Evolutionary conservation across 2,329 filamentous ascomycete species (phyloP).

Genomic region (Juglanconis juglandina): DNA sequence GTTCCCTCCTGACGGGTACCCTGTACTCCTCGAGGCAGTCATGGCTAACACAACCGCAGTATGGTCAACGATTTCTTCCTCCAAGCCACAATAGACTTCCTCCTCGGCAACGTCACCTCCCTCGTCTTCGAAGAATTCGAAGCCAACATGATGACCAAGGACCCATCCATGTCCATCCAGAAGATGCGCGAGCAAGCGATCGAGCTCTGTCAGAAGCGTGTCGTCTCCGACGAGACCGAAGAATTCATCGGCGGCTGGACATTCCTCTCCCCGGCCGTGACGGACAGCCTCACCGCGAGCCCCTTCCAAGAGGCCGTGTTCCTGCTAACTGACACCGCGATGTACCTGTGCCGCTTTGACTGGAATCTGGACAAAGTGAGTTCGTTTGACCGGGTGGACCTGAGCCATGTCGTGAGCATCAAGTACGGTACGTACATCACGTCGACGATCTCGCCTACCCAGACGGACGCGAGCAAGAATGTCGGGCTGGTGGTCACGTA

Average conservation of each 20-base stretch:
- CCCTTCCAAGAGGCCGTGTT: slow-evolving; percentile 88
- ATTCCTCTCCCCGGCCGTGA: slow-evolving; percentile 69
- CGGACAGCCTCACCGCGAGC: slow-evolving; percentile 65
- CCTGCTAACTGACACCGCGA: slow-evolving; percentile 75
- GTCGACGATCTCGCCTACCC: slow-evolving; percentile 73
- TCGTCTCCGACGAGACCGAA: slow-evolving; percentile 77
- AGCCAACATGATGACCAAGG: slow-evolving; percentile 85
- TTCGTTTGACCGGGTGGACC: slow-evolving; percentile 81
- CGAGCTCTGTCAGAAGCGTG: slow-evolving; percentile 81
- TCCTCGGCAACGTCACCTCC: slow-evolving; percentile 82
- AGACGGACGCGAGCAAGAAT: slow-evolving; percentile 75
- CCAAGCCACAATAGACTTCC: slow-evolving; percentile 90
- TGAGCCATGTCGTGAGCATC: slow-evolving; percentile 70
- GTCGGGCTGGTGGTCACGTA: slow-evolving; percentile 82
- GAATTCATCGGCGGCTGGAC: slow-evolving; percentile 90
- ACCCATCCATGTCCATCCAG: slow-evolving; percentile 82
- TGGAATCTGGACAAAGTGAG: slow-evolving; percentile 94
- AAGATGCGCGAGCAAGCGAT: slow-evolving; percentile 86
- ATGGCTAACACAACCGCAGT: slow-evolving; percentile 46
- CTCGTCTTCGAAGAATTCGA: slow-evolving; percentile 93
- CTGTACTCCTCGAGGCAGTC: slow-evolving; percentile 16
- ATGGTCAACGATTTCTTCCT: slow-evolving; percentile 98
- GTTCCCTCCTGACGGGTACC: neutral
- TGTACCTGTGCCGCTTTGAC: slow-evolving; percentile 90
- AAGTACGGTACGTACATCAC: slow-evolving; percentile 87